Evolutionary conservation across 495 filamentous ascomycete species (phyloP).

Genomic region (Aspergillus funiculosus): DNA sequence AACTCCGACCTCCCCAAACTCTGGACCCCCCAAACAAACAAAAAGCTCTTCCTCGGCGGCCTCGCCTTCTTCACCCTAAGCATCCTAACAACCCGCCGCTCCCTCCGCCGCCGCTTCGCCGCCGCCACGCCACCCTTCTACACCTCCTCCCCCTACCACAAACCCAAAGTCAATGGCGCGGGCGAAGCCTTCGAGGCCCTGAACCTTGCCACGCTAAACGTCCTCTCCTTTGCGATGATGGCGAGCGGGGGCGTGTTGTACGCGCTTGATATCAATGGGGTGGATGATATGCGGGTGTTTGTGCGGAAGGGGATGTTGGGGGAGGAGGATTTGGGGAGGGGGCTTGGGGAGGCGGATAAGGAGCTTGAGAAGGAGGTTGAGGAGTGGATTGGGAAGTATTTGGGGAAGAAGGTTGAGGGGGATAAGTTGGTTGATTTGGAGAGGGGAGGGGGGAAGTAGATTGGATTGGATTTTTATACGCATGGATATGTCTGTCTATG

Average conservation of each 20-base stretch:
- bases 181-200: slow-evolving; percentile 72
- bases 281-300: slow-evolving; percentile 61
- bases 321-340: slow-evolving; percentile 26
- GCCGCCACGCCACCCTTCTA: slow-evolving; percentile 59
- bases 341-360: slow-evolving; percentile 35
- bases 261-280: slow-evolving; percentile 62
- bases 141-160: slow-evolving; percentile 46
- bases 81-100: slow-evolving; percentile 62
- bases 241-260: slow-evolving; percentile 58
- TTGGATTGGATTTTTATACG: no score
- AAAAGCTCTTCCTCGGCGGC: slow-evolving; percentile 62
- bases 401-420: slow-evolving; percentile 51
- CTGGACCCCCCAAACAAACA: slow-evolving; percentile 26
- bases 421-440: slow-evolving; percentile 28
- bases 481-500: no score
- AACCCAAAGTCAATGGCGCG: slow-evolving; percentile 46
- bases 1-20: slow-evolving; percentile 15
- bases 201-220: slow-evolving; percentile 77
- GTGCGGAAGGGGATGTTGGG: slow-evolving; percentile 39
- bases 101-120: slow-evolving; percentile 50
- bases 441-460: slow-evolving; percentile 14
- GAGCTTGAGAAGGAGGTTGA: slow-evolving; percentile 64
- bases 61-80: slow-evolving; percentile 66
- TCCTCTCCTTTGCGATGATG: slow-evolving; percentile 64
- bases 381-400: slow-evolving; percentile 60